phyloP scores from a whole-genome alignment of 2,329 filamentous ascomycete genomes.

The Colletotrichum theobromicola region DNA sequence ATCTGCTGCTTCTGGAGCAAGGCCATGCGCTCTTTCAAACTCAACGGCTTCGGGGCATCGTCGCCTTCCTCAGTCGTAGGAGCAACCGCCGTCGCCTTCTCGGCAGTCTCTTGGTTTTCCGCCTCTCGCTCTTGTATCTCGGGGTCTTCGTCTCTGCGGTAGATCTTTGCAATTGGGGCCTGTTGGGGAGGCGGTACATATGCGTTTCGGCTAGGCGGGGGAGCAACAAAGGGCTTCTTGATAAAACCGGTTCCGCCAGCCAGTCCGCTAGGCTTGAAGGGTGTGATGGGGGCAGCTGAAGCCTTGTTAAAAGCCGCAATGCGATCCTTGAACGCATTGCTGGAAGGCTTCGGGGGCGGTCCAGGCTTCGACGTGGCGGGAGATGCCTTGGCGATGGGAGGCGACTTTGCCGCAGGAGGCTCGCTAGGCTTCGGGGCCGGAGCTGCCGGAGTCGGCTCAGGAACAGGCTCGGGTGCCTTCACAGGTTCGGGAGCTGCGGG shows the following conservation, averaged over 20 bases:
- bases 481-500: slow-evolving; percentile 39
- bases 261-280: slow-evolving; percentile 80
- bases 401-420: slow-evolving; percentile 35
- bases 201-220: slow-evolving; percentile 90
- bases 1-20: slow-evolving; percentile 91
- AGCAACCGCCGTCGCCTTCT: slow-evolving; percentile 64
- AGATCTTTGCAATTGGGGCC: slow-evolving; percentile 73
- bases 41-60: slow-evolving; percentile 89
- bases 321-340: slow-evolving; percentile 87
- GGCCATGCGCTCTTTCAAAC: slow-evolving; percentile 93
- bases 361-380: slow-evolving; percentile 48
- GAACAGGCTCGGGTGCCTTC: slow-evolving; percentile 32
- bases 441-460: slow-evolving; percentile 28
- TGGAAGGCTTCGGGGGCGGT: slow-evolving; percentile 75
- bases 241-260: slow-evolving; percentile 73
- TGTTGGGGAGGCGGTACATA: slow-evolving; percentile 82
- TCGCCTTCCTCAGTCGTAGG: slow-evolving; percentile 57
- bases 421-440: slow-evolving; percentile 44
- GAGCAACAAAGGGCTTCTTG: slow-evolving; percentile 96
- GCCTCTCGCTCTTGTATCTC: slow-evolving; percentile 69
- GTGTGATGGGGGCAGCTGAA: slow-evolving; percentile 83
- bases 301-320: slow-evolving; percentile 97
- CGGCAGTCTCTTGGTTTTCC: slow-evolving; percentile 70
- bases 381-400: slow-evolving; percentile 43
- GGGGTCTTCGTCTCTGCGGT: slow-evolving; percentile 87